Evolutionary conservation across 2,329 filamentous ascomycete genomes (phyloP).

Genomic region (Rugonectria rugulosa): DNA sequence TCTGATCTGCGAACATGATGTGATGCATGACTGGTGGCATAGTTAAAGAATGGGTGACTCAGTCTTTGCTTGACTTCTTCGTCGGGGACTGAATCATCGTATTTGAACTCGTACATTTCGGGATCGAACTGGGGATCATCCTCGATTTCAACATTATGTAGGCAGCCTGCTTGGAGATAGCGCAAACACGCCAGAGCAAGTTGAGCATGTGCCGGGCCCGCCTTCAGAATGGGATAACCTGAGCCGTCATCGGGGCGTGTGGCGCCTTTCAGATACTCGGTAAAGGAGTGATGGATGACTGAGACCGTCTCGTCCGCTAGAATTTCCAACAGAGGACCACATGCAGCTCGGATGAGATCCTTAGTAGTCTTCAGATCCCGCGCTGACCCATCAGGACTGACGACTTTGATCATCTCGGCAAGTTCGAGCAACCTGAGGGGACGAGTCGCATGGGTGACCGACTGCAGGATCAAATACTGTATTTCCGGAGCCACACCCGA

Average conservation of each 20-base stretch:
- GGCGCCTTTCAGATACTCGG: constrained; percentile 49
- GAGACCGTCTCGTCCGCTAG: constrained; percentile 53
- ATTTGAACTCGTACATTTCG: not conserved
- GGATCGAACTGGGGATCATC: not conserved
- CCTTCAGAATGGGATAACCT: not conserved
- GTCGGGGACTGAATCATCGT: not conserved
- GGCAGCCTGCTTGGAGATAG: constrained; percentile 13
- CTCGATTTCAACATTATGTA: constrained; percentile 3
- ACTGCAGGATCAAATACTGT: constrained; percentile 49
- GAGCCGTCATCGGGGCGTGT: not conserved
- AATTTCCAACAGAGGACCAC: constrained; percentile 55
- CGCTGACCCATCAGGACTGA: not conserved
- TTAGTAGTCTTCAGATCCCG: constrained; percentile 43
- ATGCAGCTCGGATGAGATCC: constrained; percentile 47
- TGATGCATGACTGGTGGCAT: constrained; percentile 39
- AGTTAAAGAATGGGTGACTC: constrained; percentile 40
- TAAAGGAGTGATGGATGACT: constrained; percentile 58
- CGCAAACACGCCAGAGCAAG: constrained; percentile 18
- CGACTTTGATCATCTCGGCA: constrained; percentile 32
- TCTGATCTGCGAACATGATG: constrained; percentile 37
- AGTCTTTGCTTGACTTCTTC: constrained; percentile 12
- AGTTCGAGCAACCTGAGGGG: constrained; percentile 54
- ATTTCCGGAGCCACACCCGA: constrained; percentile 41
- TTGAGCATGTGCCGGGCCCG: not conserved
- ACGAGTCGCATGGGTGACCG: constrained; percentile 50